A percentile compares a stretch with the other conserved stretches of the same genome.
Conservation (phyloP, 2,329 filamentous ascomycete genomes). For the Scytalidium sp. region DNA sequence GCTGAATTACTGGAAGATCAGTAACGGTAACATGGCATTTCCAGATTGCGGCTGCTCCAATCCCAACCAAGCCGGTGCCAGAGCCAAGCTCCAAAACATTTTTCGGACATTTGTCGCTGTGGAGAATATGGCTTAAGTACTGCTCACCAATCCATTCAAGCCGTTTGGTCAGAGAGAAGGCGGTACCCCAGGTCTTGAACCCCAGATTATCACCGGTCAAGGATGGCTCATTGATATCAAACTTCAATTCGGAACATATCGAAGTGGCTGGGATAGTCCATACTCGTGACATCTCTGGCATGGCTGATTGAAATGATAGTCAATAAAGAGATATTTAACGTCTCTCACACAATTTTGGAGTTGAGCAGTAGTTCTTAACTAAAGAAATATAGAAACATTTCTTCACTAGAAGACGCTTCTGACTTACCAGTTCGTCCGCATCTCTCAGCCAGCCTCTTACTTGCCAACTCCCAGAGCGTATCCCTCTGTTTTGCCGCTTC, state of each 20-base stretch:
- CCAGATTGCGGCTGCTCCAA: constrained; percentile 77
- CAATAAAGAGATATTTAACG: background rate
- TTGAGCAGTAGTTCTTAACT: background rate
- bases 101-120: constrained; percentile 6
- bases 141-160: constrained; percentile 47
- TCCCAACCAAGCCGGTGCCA: constrained; percentile 85
- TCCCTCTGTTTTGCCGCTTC: constrained; percentile 52
- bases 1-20: constrained; percentile 79
- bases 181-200: constrained; percentile 93
- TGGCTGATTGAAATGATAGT: constrained; percentile 38
- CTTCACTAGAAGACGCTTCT: background rate
- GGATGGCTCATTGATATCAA: constrained; percentile 81
- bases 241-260: constrained; percentile 45
- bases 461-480: constrained; percentile 73
- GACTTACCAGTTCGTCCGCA: constrained; percentile 69
- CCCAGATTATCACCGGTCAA: constrained; percentile 86
- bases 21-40: constrained; percentile 68
- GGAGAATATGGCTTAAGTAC: constrained; percentile 20
- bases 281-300: constrained; percentile 58
- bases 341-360: constrained; percentile 3
- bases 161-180: constrained; percentile 77
- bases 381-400: background rate
- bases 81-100: constrained; percentile 76
- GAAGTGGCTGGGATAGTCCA: constrained; percentile 53
- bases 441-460: constrained; percentile 76